phyloP scores from a whole-genome alignment of 306 rosid genomes.

The Fagus sylvatica region DNA sequence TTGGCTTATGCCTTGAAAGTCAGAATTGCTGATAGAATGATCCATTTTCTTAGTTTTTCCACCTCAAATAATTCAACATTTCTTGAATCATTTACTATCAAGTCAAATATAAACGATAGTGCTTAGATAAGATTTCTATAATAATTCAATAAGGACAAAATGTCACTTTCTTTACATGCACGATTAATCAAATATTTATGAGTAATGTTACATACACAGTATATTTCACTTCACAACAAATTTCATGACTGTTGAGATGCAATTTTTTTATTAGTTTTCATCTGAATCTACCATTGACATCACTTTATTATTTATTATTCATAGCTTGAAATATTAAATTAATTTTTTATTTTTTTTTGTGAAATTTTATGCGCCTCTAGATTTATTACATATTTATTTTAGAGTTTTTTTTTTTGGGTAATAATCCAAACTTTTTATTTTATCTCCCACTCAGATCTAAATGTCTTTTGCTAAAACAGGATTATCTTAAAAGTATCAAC shows the following conservation, averaged over 20 bases:
- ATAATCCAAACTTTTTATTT: neutral
- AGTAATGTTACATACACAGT: too few species aligned
- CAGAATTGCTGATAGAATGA: neutral
- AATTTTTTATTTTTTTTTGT: too few species aligned
- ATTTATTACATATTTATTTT: too few species aligned
- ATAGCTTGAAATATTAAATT: too few species aligned
- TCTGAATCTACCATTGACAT: too few species aligned
- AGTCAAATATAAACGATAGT: neutral
- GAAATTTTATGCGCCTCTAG: too few species aligned
- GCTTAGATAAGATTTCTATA: neutral
- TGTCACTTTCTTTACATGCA: slow-evolving; percentile 1
- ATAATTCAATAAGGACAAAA: slow-evolving; percentile 14
- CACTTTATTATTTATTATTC: too few species aligned
- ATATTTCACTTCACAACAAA: too few species aligned
- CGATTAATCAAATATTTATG: neutral
- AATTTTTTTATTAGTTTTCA: too few species aligned
- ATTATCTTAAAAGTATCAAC: neutral
- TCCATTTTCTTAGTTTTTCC: neutral
- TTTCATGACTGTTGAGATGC: too few species aligned
- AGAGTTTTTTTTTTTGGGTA: neutral
- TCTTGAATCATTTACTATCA: neutral
- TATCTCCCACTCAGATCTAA: neutral
- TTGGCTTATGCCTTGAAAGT: neutral
- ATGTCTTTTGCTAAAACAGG: too few species aligned
- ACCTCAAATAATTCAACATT: neutral